A percentile compares a stretch with the other conserved stretches of the same genome.
Conservation (phyloP, 306 rosid genomes). For the Lathyrus sativus region DNA sequence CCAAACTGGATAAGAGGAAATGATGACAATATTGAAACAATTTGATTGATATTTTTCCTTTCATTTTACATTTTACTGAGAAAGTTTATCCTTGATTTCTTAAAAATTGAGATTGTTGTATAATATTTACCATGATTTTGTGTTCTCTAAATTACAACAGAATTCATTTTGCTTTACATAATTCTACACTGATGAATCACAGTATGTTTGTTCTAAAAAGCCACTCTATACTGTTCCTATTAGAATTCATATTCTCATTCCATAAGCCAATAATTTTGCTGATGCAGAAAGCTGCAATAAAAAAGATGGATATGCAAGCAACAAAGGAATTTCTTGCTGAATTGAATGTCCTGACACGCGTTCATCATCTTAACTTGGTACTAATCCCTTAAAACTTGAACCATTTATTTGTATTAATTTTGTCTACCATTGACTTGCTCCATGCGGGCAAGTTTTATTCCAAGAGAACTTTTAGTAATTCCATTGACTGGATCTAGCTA, state of each 20-base stretch:
- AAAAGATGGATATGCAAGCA: slow-evolving; percentile 99
- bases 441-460: slow-evolving; percentile 3
- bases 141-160: slow-evolving; percentile 10
- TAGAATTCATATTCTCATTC: slow-evolving; percentile 30
- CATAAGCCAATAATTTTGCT: slow-evolving; percentile 32
- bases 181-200: slow-evolving; percentile 16
- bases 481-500: slow-evolving; percentile 8
- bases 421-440: not conserved
- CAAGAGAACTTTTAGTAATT: slow-evolving; percentile 12
- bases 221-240: slow-evolving; percentile 22
- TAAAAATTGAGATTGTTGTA: slow-evolving; percentile 20
- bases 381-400: slow-evolving; percentile 18
- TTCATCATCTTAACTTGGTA: slow-evolving; percentile 97
- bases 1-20: slow-evolving; percentile 10
- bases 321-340: slow-evolving; percentile 91
- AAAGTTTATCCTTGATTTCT: slow-evolving; percentile 1
- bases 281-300: slow-evolving; percentile 88
- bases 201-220: slow-evolving; percentile 16
- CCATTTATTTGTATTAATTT: slow-evolving; percentile 7
- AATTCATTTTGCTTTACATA: slow-evolving; percentile 6
- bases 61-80: slow-evolving; percentile 13
- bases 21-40: slow-evolving; percentile 7
- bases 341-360: slow-evolving; percentile 80
- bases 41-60: not conserved
- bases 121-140: slow-evolving; percentile 11